phyloP scores from a whole-genome alignment of 2,329 filamentous ascomycete species.

The Alternaria consortialis region DNA sequence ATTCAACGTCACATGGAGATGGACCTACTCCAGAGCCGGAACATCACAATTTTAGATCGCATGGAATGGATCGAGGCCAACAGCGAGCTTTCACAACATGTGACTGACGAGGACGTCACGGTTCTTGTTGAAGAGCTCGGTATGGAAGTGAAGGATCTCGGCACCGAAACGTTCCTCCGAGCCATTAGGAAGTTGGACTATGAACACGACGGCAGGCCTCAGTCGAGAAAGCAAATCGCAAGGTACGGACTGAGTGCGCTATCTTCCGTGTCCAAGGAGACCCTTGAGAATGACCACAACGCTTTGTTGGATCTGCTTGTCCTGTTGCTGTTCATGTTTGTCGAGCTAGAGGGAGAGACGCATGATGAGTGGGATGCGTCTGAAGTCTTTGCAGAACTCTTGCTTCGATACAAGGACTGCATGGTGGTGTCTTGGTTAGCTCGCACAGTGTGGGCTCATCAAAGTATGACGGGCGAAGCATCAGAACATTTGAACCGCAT shows the following conservation, averaged over 20 bases:
- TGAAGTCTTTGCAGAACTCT: slow-evolving; percentile 73
- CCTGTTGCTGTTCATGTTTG: slow-evolving; percentile 78
- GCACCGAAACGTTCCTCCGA: slow-evolving; percentile 62
- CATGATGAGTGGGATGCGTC: slow-evolving; percentile 69
- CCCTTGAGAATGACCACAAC: slow-evolving; percentile 74
- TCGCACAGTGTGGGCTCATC: slow-evolving; percentile 45
- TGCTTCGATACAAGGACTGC: slow-evolving; percentile 48
- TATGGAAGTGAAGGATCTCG: slow-evolving; percentile 55
- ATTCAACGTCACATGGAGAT: slow-evolving; percentile 73
- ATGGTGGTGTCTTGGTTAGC: slow-evolving; percentile 48
- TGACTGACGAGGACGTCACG: slow-evolving; percentile 76
- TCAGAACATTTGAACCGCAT: slow-evolving; percentile 37
- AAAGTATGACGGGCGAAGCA: slow-evolving; percentile 38
- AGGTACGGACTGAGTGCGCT: slow-evolving; percentile 79
- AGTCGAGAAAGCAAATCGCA: slow-evolving; percentile 64
- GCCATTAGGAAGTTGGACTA: slow-evolving; percentile 61
- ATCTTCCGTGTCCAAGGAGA: slow-evolving; percentile 81
- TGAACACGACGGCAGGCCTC: slow-evolving; percentile 47
- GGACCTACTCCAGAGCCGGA: slow-evolving; percentile 78
- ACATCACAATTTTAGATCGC: slow-evolving; percentile 66
- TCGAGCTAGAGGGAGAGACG: slow-evolving; percentile 74
- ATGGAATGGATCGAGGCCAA: slow-evolving; percentile 82
- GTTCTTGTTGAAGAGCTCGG: slow-evolving; percentile 69
- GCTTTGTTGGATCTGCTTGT: slow-evolving; percentile 84
- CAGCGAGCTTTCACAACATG: slow-evolving; percentile 78